Percentiles rank a stretch among this genome's conserved stretches.
These are phyloP conservation scores for Dunaliella sp. DNA, from an alignment of 139 green algal genomes.

Conservation along the genomic window DNA sequence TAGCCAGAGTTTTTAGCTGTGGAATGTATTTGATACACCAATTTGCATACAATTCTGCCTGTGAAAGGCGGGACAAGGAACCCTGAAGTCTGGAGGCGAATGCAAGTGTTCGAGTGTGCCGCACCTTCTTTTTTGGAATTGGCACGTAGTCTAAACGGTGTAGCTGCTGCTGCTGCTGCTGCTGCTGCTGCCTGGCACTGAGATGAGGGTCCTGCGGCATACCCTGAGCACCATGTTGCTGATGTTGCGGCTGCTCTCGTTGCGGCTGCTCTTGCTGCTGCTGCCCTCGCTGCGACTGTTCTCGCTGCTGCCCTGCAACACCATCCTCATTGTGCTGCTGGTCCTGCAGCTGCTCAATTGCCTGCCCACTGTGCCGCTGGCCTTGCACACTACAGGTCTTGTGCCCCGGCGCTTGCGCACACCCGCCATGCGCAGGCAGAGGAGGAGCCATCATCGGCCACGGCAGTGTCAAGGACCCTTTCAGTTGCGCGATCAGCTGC, in stretches of 20 bases:
- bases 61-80: background rate
- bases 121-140: background rate
- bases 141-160: background rate
- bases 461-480: background rate
- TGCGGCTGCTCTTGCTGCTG: slow-evolving; percentile 15
- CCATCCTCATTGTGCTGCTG: background rate
- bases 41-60: background rate
- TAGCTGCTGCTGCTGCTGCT: slow-evolving; percentile 9
- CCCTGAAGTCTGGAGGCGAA: too few species aligned
- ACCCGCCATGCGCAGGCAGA: background rate
- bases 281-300: slow-evolving; percentile 6
- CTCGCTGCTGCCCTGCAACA: slow-evolving; percentile 2
- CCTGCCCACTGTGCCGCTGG: too few species aligned
- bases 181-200: background rate
- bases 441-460: background rate
- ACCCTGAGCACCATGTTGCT: background rate
- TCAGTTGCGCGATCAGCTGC: background rate
- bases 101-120: background rate
- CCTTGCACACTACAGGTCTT: background rate
- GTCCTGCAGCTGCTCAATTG: background rate
- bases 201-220: background rate
- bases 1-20: background rate
- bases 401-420: background rate
- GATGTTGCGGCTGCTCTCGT: background rate
- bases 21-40: background rate